Conservation (phyloP, 306 rosid genomes). For the Rosa rugosa region DNA sequence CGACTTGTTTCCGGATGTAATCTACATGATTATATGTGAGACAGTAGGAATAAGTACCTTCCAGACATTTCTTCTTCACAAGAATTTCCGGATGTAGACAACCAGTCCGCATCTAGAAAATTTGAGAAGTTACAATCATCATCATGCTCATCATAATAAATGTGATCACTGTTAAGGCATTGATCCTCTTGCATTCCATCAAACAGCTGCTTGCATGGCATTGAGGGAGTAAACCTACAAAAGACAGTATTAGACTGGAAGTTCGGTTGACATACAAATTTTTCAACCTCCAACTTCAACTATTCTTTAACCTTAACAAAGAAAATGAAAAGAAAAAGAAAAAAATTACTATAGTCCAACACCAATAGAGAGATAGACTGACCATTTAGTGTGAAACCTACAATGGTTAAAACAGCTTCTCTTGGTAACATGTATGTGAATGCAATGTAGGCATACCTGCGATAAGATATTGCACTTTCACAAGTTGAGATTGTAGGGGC, state of each 20-base stretch:
- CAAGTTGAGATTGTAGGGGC: constrained; percentile 48
- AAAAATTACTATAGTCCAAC: background rate
- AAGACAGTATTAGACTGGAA: background rate
- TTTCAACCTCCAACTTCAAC: background rate
- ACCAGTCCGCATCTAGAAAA: constrained; percentile 71
- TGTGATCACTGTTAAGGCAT: constrained; percentile 41
- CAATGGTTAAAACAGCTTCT: background rate
- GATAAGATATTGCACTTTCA: constrained; percentile 51
- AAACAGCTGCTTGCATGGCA: constrained; percentile 49
- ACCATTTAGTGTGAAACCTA: background rate
- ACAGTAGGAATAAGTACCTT: constrained; percentile 48
- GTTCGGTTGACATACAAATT: background rate
- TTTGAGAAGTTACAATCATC: constrained; percentile 69
- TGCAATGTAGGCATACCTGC: constrained; percentile 55
- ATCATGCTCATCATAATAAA: constrained; percentile 67
- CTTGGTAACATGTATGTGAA: constrained; percentile 16
- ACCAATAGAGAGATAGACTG: background rate
- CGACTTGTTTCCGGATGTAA: background rate
- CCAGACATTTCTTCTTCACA: constrained; percentile 76
- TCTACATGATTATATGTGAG: background rate
- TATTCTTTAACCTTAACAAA: background rate
- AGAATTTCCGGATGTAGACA: constrained; percentile 88
- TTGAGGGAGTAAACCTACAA: constrained; percentile 34
- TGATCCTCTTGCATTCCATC: constrained; percentile 49
- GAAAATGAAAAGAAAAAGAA: background rate